These are phyloP conservation scores for Hanseniaspora singularis DNA, from an alignment of 805 yeast genomes.

Conservation along the genomic window DNA sequence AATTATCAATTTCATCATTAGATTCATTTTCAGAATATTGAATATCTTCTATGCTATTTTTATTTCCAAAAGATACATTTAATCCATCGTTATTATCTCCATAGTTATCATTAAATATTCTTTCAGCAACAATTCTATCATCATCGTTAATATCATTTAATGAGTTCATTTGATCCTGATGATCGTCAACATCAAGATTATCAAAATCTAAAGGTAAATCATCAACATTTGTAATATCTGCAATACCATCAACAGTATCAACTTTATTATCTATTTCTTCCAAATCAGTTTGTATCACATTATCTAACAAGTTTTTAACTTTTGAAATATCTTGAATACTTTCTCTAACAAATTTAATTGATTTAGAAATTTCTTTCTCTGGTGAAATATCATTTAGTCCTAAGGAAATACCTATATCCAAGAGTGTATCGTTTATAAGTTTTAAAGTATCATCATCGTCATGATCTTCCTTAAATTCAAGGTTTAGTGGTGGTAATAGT, in stretches of 20 bases:
- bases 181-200: too few relatives aligned
- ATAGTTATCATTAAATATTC: too few relatives aligned
- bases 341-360: conserved; percentile 46
- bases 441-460: conserved; percentile 15
- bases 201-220: too few relatives aligned
- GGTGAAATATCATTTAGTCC: neutral
- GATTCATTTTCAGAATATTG: too few relatives aligned
- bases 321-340: conserved; percentile 45
- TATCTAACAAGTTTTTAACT: conserved; percentile 38
- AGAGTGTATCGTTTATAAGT: conserved; percentile 11
- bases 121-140: too few relatives aligned
- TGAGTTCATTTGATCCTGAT: too few relatives aligned
- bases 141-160: too few relatives aligned
- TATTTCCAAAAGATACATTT: conserved; percentile 18
- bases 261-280: too few relatives aligned
- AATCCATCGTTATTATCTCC: too few relatives aligned
- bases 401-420: conserved; percentile 7
- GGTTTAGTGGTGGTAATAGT: conserved; percentile 14
- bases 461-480: conserved; percentile 17
- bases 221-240: too few relatives aligned
- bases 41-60: conserved; percentile 22
- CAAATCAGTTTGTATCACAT: too few relatives aligned
- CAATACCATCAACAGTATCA: too few relatives aligned
- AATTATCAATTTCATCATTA: conserved; percentile 20
- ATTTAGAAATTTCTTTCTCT: conserved; percentile 47